These are phyloP conservation scores for Helichrysum umbraculigerum DNA, from an alignment of 129 eudicot genomes.

Conservation along the genomic window DNA sequence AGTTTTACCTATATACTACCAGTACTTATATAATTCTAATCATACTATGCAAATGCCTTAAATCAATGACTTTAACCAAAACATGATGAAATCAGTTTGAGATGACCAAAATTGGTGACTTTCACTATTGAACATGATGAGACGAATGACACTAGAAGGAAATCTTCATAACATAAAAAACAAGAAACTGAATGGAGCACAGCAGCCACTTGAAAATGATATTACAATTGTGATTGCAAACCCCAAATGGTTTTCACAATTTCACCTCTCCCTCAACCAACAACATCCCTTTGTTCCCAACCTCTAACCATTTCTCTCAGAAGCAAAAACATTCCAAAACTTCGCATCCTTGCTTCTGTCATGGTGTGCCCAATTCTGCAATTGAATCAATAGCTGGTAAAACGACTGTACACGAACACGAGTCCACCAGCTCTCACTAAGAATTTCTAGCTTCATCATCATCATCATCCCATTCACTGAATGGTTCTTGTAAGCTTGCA, in stretches of 20 bases:
- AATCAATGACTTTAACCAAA: background rate
- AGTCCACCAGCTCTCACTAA: background rate
- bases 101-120: conserved; percentile 18
- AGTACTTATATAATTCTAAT: conserved; percentile 14
- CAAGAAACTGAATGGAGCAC: conserved; percentile 18
- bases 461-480: background rate
- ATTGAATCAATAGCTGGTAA: background rate
- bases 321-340: background rate
- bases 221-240: conserved; percentile 12
- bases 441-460: background rate
- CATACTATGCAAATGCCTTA: conserved; percentile 8
- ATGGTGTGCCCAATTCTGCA: background rate
- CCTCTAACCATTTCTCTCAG: background rate
- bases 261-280: background rate
- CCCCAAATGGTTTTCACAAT: background rate
- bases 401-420: background rate
- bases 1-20: background rate
- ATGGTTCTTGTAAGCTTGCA: conserved; percentile 24
- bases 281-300: background rate
- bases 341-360: background rate
- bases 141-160: no score
- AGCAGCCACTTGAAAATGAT: background rate
- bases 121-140: conserved; percentile 8
- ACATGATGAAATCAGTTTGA: background rate
- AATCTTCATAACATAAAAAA: conserved; percentile 1